phyloP scores from a whole-genome alignment of 2,329 filamentous ascomycete genomes.

The Fusarium guadeloupense region DNA sequence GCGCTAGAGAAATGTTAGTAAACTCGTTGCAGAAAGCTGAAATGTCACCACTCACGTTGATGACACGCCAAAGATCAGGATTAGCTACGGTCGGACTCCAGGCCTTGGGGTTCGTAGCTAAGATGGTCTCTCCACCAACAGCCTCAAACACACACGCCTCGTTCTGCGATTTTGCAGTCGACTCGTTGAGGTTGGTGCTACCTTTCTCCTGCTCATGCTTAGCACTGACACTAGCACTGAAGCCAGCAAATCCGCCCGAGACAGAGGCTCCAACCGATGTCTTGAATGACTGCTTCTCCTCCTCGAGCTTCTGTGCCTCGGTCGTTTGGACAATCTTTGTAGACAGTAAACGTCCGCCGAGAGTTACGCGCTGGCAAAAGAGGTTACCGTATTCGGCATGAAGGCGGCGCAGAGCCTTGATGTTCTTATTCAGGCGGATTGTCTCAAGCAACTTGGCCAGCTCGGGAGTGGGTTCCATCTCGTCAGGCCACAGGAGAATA shows the following conservation, averaged over 20 bases:
- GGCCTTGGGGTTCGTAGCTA: not conserved
- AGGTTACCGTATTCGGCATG: not conserved
- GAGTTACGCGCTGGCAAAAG: not conserved
- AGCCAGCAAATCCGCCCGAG: not conserved
- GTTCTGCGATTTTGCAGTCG: not conserved
- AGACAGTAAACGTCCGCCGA: not conserved
- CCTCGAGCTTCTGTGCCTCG: not conserved
- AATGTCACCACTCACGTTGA: not conserved
- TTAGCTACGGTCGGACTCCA: not conserved
- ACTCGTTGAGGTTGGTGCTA: too few species aligned
- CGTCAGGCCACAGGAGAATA: not conserved
- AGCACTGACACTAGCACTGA: not conserved
- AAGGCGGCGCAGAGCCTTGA: not conserved
- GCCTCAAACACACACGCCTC: conserved; percentile 1
- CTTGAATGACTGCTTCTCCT: not conserved
- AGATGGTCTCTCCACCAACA: not conserved
- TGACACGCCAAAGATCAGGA: not conserved
- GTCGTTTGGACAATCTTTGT: not conserved
- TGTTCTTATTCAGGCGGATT: not conserved
- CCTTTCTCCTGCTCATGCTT: not conserved
- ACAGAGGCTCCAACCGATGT: not conserved
- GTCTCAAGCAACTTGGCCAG: not conserved
- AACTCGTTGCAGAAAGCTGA: too few species aligned
- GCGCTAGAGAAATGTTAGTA: not conserved
- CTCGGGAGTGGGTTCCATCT: not conserved